These are phyloP conservation scores for Irpex lacteus DNA, from an alignment of 1,284 basidiomycete genomes.

Conservation along the genomic window DNA sequence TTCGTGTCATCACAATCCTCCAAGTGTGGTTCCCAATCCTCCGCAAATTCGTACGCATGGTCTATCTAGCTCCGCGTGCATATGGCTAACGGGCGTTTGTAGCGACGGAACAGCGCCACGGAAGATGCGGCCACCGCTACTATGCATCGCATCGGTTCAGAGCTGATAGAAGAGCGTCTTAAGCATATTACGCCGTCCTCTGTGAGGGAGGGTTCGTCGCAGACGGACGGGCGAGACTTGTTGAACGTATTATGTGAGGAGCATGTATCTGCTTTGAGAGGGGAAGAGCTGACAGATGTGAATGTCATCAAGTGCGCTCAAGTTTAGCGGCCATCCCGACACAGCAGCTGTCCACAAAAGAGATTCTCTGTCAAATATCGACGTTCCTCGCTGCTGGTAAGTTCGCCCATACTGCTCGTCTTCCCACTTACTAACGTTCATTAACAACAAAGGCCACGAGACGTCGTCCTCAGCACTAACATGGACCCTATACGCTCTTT, in stretches of 20 bases:
- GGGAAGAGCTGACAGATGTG: constrained; percentile 1
- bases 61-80: neutral
- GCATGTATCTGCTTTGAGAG: neutral
- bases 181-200: constrained; percentile 9
- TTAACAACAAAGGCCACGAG: constrained; percentile 42
- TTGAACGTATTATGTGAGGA: constrained; percentile 53
- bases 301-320: constrained; percentile 47
- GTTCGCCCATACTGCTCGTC: neutral
- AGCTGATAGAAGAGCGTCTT: constrained; percentile 51
- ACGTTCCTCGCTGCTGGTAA: constrained; percentile 67
- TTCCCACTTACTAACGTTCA: neutral
- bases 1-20: constrained; percentile 53
- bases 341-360: constrained; percentile 60
- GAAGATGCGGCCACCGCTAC: constrained; percentile 43
- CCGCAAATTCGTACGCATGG: constrained; percentile 48
- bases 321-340: constrained; percentile 48
- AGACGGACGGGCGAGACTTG: constrained; percentile 36
- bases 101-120: constrained; percentile 40
- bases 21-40: constrained; percentile 60
- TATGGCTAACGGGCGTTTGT: neutral
- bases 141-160: constrained; percentile 52
- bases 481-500: constrained; percentile 72
- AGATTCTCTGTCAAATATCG: constrained; percentile 74
- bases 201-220: neutral
- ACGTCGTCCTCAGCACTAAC: constrained; percentile 61